These are phyloP conservation scores for Rhododendron griersonianum DNA, from an alignment of 148 eudicot species.

Conservation along the genomic window DNA sequence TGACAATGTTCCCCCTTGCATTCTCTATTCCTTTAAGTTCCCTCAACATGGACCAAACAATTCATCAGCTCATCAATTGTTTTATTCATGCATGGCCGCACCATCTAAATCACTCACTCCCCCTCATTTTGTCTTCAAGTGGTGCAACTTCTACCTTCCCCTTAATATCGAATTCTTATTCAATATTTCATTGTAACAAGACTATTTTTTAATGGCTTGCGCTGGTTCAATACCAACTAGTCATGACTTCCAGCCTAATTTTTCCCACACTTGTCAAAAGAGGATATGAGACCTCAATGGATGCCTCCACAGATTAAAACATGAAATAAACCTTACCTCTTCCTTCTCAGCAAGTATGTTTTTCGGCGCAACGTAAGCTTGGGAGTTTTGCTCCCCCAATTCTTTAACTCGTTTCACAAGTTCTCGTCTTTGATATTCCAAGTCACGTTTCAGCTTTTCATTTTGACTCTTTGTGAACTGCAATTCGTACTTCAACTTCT, in stretches of 20 bases:
- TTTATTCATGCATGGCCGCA: background rate
- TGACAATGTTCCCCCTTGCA: no score
- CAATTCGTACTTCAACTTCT: background rate
- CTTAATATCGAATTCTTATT: background rate
- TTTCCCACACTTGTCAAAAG: no score
- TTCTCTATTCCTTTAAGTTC: no score
- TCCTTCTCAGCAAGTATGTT: background rate
- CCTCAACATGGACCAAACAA: no score
- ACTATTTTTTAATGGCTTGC: background rate
- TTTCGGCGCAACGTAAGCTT: background rate
- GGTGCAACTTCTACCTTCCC: background rate
- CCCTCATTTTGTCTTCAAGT: background rate
- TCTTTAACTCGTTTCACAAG: background rate
- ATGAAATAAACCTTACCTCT: background rate
- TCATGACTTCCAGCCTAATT: background rate
- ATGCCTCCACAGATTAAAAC: background rate
- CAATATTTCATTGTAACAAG: background rate
- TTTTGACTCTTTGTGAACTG: background rate
- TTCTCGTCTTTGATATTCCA: background rate
- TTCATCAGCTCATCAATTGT: background rate
- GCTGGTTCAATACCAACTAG: background rate
- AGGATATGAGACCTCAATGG: no score
- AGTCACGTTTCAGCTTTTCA: conserved; percentile 6
- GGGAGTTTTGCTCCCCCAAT: background rate
- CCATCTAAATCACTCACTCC: background rate